Percentiles rank a stretch among this genome's conserved stretches.
These are phyloP conservation scores for Pythium dissotocum DNA, from an alignment of 352 stramenopile species.

Conservation along the genomic window DNA sequence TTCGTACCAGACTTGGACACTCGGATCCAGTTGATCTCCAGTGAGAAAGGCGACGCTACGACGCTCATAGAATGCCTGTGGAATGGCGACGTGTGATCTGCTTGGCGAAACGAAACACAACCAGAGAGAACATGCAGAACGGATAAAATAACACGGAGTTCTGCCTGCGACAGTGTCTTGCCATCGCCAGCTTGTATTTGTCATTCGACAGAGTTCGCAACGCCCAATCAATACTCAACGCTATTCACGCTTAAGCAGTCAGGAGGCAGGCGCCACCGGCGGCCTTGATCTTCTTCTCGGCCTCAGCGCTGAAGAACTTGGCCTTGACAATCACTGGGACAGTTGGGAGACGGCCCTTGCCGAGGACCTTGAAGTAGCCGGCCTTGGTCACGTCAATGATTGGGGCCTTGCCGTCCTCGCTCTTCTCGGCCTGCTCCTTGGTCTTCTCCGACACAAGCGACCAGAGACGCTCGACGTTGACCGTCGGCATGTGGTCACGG, in stretches of 20 bases:
- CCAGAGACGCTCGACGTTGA: slow-evolving; percentile 99
- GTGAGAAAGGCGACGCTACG: not conserved
- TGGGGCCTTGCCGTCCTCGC: slow-evolving; percentile 96
- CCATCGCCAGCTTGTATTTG: slow-evolving; percentile 54
- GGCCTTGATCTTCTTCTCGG: slow-evolving; percentile 99
- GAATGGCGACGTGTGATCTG: not conserved
- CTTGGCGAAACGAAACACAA: not conserved
- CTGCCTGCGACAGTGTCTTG: slow-evolving; percentile 28
- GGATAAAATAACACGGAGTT: slow-evolving; percentile 4
- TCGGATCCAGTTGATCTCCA: slow-evolving; percentile 3
- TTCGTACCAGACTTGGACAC: slow-evolving; percentile 29
- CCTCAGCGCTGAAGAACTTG: slow-evolving; percentile 99
- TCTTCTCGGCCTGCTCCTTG: slow-evolving; percentile 95
- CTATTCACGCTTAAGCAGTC: slow-evolving; percentile 90
- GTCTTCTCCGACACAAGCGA: slow-evolving; percentile 97
- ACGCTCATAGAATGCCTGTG: slow-evolving; percentile 3
- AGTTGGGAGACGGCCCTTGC: slow-evolving; percentile 97
- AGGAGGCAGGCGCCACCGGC: slow-evolving; percentile 98
- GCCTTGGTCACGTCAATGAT: slow-evolving; percentile 98
- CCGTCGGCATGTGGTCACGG: slow-evolving; percentile 95
- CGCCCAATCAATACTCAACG: slow-evolving; percentile 54
- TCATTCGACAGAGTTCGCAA: slow-evolving; percentile 72
- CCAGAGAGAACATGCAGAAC: not conserved
- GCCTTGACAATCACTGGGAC: slow-evolving; percentile 99
- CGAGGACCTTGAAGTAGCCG: slow-evolving; percentile 99